These are phyloP conservation scores for Termitomyces sp. DNA, from an alignment of 1,284 basidiomycete species.

Conservation along the genomic window DNA sequence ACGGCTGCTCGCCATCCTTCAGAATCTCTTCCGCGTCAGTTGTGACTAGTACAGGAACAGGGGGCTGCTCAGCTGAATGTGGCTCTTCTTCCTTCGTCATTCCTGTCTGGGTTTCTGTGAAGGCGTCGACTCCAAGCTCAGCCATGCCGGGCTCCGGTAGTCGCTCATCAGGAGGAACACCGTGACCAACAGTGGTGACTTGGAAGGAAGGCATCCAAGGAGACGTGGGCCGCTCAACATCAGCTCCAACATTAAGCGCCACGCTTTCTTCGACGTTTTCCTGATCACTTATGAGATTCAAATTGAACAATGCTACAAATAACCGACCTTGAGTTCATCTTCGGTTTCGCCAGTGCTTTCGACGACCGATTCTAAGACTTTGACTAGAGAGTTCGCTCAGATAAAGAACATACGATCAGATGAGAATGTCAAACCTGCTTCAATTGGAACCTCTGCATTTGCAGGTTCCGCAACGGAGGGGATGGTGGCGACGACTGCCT, in stretches of 20 bases:
- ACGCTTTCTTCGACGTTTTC: not conserved
- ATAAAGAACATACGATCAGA: not conserved
- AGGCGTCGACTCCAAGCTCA: not conserved
- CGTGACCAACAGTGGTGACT: conserved; percentile 16
- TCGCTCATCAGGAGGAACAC: conserved; percentile 7
- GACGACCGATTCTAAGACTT: not conserved
- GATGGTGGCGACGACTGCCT: not conserved
- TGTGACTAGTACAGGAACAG: not conserved
- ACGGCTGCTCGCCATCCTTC: conserved; percentile 12
- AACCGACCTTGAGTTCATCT: not conserved
- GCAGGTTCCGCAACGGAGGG: not conserved
- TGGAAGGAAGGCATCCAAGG: conserved; percentile 16
- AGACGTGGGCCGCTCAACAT: conserved; percentile 20
- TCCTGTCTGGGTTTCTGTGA: not conserved
- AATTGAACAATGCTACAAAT: not conserved
- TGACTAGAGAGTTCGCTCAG: not conserved
- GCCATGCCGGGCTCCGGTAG: not conserved
- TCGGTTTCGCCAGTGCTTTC: not conserved
- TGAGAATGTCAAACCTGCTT: not conserved
- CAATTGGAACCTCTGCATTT: not conserved
- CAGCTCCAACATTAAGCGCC: not conserved
- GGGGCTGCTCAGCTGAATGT: not conserved
- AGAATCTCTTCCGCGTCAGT: not conserved
- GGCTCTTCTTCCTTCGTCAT: not conserved
- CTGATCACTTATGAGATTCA: not conserved